Percentiles rank a stretch among this genome's conserved stretches.
Evolutionary conservation across 495 filamentous ascomycete species (phyloP).

Genomic region (Tetracladium setigerum): DNA sequence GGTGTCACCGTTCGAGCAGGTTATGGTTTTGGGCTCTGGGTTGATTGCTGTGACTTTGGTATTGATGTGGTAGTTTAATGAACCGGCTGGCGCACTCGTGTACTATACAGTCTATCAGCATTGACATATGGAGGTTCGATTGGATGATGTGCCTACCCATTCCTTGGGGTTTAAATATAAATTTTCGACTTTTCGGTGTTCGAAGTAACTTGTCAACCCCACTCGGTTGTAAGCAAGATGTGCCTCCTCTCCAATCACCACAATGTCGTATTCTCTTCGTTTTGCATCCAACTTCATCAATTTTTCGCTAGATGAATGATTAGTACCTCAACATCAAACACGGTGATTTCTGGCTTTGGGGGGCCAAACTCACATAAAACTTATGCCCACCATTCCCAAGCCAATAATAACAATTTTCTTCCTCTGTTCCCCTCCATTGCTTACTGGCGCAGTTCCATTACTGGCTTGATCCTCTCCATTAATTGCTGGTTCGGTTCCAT

Average conservation of each 20-base stretch:
- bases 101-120: constrained; percentile 46
- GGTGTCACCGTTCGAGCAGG: constrained; percentile 59
- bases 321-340: constrained; percentile 39
- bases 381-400: constrained; percentile 91
- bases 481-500: too few relatives aligned
- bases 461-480: constrained; percentile 7
- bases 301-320: constrained; percentile 61
- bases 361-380: constrained; percentile 66
- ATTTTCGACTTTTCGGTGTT: constrained; percentile 83
- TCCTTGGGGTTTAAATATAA: constrained; percentile 82
- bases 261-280: constrained; percentile 69
- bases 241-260: constrained; percentile 88
- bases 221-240: constrained; percentile 95
- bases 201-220: constrained; percentile 89
- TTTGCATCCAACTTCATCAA: constrained; percentile 78
- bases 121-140: constrained; percentile 23
- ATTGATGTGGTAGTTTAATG: constrained; percentile 75
- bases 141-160: constrained; percentile 45
- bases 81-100: constrained; percentile 13
- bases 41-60: constrained; percentile 70
- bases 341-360: constrained; percentile 67
- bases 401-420: constrained; percentile 83
- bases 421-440: constrained; percentile 22
- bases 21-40: constrained; percentile 54
- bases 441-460: too few relatives aligned